Evolutionary conservation across 2,329 filamentous ascomycete genomes (phyloP).

Genomic region (Exophiala spinifera): DNA sequence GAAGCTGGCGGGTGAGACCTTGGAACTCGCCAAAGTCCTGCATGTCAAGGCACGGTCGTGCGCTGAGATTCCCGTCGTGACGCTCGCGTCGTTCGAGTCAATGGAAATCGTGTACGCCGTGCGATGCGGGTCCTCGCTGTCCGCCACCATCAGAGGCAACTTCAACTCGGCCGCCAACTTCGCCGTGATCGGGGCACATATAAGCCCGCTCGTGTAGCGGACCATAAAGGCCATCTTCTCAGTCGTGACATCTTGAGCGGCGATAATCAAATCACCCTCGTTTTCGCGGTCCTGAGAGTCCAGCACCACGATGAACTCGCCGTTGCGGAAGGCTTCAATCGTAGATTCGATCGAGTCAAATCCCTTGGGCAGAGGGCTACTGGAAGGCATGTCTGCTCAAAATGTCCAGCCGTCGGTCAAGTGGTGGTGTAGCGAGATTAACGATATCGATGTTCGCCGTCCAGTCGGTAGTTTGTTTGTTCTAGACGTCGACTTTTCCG

Average conservation of each 20-base stretch:
- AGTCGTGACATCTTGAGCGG: conserved; percentile 76
- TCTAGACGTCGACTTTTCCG: not conserved
- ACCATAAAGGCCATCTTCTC: conserved; percentile 96
- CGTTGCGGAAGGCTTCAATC: conserved; percentile 41
- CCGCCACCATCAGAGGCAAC: conserved; percentile 83
- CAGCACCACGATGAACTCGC: conserved; percentile 93
- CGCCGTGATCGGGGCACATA: conserved; percentile 80
- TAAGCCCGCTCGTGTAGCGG: conserved; percentile 80
- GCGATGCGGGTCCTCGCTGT: conserved; percentile 72
- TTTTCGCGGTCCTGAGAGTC: conserved; percentile 92
- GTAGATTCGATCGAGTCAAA: conserved; percentile 34
- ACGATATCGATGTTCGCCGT: not conserved
- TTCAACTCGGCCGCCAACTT: conserved; percentile 66
- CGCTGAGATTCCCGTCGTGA: conserved; percentile 87
- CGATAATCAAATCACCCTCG: conserved; percentile 96
- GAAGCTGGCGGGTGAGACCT: conserved; percentile 59
- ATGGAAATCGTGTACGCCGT: conserved; percentile 93
- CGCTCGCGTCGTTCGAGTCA: conserved; percentile 68
- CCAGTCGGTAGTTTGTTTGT: not conserved
- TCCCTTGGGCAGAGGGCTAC: conserved; percentile 13
- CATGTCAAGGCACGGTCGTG: conserved; percentile 82
- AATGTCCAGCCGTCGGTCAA: too few species aligned
- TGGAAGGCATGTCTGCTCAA: conserved; percentile 10
- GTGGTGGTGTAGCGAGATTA: too few species aligned
- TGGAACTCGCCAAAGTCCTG: conserved; percentile 68